These are phyloP conservation scores for Wickerhamomyces bisporus DNA, from an alignment of 805 yeast species.

Conservation along the genomic window DNA sequence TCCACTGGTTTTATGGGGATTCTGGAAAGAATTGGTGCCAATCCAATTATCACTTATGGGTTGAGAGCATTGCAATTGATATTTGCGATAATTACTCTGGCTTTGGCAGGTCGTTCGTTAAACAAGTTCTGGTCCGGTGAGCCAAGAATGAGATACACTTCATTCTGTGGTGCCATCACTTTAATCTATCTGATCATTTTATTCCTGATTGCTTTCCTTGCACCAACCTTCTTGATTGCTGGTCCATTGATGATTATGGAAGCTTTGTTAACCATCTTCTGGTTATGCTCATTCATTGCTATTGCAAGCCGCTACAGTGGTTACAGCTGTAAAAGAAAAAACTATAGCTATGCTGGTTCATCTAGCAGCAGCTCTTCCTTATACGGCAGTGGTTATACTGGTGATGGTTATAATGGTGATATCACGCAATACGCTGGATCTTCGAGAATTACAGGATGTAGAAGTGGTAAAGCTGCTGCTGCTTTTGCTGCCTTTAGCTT, in stretches of 20 bases:
- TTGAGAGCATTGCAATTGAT: conserved; percentile 23
- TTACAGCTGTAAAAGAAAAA: conserved; percentile 8
- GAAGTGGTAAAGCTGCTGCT: conserved; percentile 26
- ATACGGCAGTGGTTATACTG: conserved; percentile 7
- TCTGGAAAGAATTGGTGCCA: conserved; percentile 3
- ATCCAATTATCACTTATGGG: conserved; percentile 10
- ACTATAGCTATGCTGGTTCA: too few species aligned
- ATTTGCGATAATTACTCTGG: conserved; percentile 25
- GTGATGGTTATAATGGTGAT: conserved; percentile 13
- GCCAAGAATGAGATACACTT: conserved; percentile 26
- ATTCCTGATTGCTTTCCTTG: conserved; percentile 14
- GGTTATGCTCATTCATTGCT: conserved; percentile 32
- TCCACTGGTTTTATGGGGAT: background rate
- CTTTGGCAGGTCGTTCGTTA: conserved; percentile 24
- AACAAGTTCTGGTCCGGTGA: conserved; percentile 21
- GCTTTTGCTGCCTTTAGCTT: conserved; percentile 29
- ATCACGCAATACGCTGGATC: conserved; percentile 13
- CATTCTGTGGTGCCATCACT: conserved; percentile 27
- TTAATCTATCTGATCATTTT: conserved; percentile 23
- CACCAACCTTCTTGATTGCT: conserved; percentile 19
- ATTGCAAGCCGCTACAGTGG: conserved; percentile 22
- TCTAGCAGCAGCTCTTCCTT: conserved; percentile 9
- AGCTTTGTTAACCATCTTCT: conserved; percentile 23
- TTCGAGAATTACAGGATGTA: conserved; percentile 20
- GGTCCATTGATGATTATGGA: conserved; percentile 26